Base-by-base conservation (phyloP, 2,329 filamentous ascomycete genomes). In the Exophiala bonariae region DNA sequence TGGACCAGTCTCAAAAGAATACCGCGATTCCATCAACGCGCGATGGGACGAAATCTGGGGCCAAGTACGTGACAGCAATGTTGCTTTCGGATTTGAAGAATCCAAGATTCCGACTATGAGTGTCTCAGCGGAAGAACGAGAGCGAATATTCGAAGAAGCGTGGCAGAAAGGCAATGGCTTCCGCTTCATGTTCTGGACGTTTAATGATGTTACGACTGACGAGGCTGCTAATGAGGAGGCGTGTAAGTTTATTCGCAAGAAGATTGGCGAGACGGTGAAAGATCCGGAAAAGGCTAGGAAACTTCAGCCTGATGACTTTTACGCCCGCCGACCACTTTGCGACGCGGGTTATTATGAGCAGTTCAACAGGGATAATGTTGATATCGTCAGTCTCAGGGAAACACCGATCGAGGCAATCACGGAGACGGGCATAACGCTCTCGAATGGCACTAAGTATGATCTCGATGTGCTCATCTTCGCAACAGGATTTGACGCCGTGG, bases 331-430 rank as follows among this genome's bases (percentile, higher is more conserved):
- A 0, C 65, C 64, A 3, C 68, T 61, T 1, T 64, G 78, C 0
- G 77, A 80, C 56, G 62, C 72, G 31, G 63, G 70, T 42, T 79
- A 76, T 53, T 80, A 72, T 52, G 76, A 80, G 49, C 63, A 68
- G 4, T 69, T 74, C 47, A 71, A 78, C 55, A 59, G 62, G 19
- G 57, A 66, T 0, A 72, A 77, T 40, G 72, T 80, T 1, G 56
- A 70, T 2, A 54, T 80, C 1, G 65, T 79, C 16, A 56, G 63
- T 39, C 42, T 67, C 33, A 58, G 60, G 19, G 36, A 40, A 3
- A 60, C 57, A 11, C 59, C 61, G 4, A 66, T 68, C 20, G 42
- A 45, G 0, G 49, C 49, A 20, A 45, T 67, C 16, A 60, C 53
- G 2, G 41, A 41, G 14, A 50, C 52, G 2, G 63, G 65, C 2